These are phyloP conservation scores for Trifolium repens DNA, from an alignment of 306 rosid species.

Conservation along the genomic window DNA sequence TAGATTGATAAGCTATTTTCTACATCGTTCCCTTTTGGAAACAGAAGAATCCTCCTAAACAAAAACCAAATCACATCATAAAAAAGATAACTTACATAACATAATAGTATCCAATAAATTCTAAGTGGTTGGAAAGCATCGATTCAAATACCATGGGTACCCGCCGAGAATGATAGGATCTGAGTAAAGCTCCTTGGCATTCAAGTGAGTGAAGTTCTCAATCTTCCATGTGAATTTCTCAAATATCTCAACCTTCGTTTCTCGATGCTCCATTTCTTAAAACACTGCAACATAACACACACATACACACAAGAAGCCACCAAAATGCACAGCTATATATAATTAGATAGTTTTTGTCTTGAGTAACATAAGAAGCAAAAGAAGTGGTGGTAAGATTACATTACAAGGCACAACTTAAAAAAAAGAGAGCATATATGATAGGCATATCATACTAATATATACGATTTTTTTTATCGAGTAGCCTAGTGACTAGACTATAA, in stretches of 20 bases:
- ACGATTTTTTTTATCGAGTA: too few species aligned
- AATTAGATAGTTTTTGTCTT: too few species aligned
- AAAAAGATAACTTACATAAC: too few species aligned
- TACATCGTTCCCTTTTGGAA: background rate
- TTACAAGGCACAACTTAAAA: background rate
- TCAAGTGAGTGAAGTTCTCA: background rate
- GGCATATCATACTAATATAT: too few species aligned
- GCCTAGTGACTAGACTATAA: too few species aligned
- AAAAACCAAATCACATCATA: background rate
- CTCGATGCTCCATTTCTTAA: background rate
- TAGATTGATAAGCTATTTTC: background rate
- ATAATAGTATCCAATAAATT: too few species aligned
- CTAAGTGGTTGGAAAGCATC: background rate
- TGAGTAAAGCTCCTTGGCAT: background rate
- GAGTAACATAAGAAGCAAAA: background rate
- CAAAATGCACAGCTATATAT: too few species aligned
- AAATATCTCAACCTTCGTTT: background rate
- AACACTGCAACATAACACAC: too few species aligned
- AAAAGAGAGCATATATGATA: background rate
- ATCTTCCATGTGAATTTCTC: background rate
- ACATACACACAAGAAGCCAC: too few species aligned
- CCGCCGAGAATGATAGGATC: constrained; percentile 25
- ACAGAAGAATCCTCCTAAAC: constrained; percentile 19
- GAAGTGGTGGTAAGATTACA: background rate
- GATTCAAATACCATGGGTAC: constrained; percentile 23